Conservation (phyloP, 176 grass and related monocot species). For the Aegilops sharonensis region DNA sequence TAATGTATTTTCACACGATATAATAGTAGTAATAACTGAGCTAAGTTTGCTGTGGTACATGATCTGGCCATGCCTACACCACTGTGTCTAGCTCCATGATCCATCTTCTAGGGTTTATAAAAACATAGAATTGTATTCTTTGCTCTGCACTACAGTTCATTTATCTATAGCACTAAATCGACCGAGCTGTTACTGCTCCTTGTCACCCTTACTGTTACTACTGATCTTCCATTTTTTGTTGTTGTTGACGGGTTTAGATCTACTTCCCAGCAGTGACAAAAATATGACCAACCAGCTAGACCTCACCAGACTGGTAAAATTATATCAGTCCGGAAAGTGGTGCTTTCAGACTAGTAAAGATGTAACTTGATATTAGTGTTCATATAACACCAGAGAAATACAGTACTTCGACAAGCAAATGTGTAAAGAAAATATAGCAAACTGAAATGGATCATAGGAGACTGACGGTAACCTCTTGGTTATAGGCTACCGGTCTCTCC, state of each 20-base stretch:
- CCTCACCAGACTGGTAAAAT: not conserved
- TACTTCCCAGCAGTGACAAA: not conserved
- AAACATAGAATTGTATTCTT: not conserved
- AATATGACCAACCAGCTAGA: not conserved
- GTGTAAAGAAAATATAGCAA: not conserved
- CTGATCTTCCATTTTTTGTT: slow-evolving; percentile 18
- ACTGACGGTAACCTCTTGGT: not conserved
- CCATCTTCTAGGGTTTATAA: not conserved
- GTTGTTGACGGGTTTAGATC: not conserved
- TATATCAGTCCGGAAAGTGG: not conserved
- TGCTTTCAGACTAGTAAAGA: not conserved
- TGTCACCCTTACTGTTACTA: not conserved
- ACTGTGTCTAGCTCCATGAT: not conserved
- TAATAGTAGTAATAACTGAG: not conserved
- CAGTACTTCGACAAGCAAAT: not conserved
- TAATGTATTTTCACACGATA: not conserved
- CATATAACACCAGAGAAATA: not conserved
- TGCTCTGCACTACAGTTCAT: not conserved
- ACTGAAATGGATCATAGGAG: not conserved
- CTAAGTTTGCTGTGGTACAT: not conserved
- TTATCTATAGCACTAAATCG: not conserved
- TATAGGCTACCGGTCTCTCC: not conserved
- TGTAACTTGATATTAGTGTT: not conserved
- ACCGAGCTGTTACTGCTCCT: slow-evolving; percentile 11
- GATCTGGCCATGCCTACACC: slow-evolving; percentile 1